Evolutionary conservation across 306 rosid genomes (phyloP).

Genomic region (Lotus japonicus): DNA sequence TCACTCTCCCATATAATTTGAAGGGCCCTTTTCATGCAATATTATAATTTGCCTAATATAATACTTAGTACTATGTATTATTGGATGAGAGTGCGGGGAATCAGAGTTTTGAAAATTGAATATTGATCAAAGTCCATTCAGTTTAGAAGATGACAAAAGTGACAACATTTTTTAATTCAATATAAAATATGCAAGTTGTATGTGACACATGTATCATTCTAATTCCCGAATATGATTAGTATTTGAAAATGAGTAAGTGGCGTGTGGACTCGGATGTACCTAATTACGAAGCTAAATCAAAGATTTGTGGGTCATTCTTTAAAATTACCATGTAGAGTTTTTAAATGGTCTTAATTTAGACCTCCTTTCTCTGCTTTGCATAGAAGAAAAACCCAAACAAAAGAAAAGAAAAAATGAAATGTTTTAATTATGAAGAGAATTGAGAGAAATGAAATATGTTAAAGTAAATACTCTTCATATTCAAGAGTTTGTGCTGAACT

Average conservation of each 20-base stretch:
- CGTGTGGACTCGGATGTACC: neutral
- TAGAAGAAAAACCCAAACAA: too few relatives aligned
- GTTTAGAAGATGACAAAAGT: neutral
- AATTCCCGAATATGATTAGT: neutral
- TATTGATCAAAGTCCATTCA: neutral
- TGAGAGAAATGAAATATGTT: too few relatives aligned
- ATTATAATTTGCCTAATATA: neutral
- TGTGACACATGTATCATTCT: neutral
- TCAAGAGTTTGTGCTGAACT: too few relatives aligned
- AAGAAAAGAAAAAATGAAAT: too few relatives aligned
- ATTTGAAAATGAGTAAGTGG: neutral
- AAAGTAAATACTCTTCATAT: too few relatives aligned
- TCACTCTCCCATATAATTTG: conserved; percentile 17
- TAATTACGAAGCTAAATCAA: too few relatives aligned
- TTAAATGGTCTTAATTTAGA: too few relatives aligned
- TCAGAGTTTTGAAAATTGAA: neutral
- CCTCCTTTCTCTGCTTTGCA: too few relatives aligned
- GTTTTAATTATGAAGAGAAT: too few relatives aligned
- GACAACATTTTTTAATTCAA: neutral
- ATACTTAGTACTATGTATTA: neutral
- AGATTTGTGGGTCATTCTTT: too few relatives aligned
- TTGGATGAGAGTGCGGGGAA: neutral
- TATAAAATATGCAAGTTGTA: neutral
- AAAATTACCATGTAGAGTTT: too few relatives aligned
- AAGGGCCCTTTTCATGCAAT: neutral